Base-by-base conservation (phyloP, 352 stramenopile species). In the Hyaloperonospora arabidopsidis region DNA sequence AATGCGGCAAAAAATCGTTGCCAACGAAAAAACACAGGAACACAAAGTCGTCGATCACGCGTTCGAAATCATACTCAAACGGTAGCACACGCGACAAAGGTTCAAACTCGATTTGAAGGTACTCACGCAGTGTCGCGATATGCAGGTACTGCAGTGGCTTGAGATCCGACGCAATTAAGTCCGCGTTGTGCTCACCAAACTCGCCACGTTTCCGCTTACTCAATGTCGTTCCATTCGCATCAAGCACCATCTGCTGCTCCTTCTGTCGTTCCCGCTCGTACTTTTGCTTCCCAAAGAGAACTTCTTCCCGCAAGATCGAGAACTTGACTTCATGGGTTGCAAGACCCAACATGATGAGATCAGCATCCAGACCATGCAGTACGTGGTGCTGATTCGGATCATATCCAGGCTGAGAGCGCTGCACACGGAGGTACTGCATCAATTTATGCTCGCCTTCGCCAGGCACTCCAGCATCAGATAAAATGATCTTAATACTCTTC, bases 401-500 rank as follows among this genome's bases (percentile, higher is more conserved):
- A 70, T 99, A 99, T 1, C 89, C 94, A 19, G 87, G 82, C 74
- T 98, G 93, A 21, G 78, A 86, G 12, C 96, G 77, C 68, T 99
- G 88, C 32, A 86, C 74, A 45, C 97, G 89, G 40, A 99, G 87
- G 70, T 97, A 98, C 44, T 95, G 67, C 95, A 99, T 99, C 41
- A 99, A 94, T 67, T 99, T 99, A 76, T 99, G 97, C 67, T 99
- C 97, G 28, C 97, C 97, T 75, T 99, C 97, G n/a, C 97, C 97
- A 1, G 97, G 96, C 40, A 98, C 83, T 43, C 83, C 91, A 1
- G 96, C 95, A 63, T 98, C 97, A 35, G 89, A 98, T 39, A 99
- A 93, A 35, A 99, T 91, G 1, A 92, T 65, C 59, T 97, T 97
- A 40, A 99, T 83, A 29, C 86, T 85, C 64, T 97, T 90, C 96